These are phyloP conservation scores for Acer campestre DNA, from an alignment of 345 rosid genomes.

Conservation along the genomic window DNA sequence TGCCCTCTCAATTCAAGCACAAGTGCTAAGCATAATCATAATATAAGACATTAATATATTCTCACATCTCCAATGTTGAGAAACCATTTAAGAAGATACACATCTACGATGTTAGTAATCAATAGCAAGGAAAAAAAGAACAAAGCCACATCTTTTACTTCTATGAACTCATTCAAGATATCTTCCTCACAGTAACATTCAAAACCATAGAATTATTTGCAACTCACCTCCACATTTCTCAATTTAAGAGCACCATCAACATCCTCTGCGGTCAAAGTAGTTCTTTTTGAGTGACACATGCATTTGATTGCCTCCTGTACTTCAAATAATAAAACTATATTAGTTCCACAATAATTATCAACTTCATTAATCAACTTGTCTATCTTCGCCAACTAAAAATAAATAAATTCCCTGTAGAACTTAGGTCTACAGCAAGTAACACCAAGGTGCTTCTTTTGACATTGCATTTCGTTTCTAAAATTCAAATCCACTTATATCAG, in stretches of 20 bases:
- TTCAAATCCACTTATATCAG: no score
- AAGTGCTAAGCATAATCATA: neutral
- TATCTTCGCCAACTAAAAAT: neutral
- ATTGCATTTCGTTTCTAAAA: no score
- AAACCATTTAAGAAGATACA: neutral
- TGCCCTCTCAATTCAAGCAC: conserved; percentile 7
- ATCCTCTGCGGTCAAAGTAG: conserved; percentile 68
- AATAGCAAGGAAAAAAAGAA: no score
- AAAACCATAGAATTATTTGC: neutral
- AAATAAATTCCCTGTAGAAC: no score
- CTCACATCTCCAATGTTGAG: neutral
- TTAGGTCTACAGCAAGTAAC: neutral
- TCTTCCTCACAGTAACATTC: no score
- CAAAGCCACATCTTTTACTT: no score
- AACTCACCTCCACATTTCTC: conserved; percentile 78
- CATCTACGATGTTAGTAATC: no score
- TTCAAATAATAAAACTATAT: conserved; percentile 22
- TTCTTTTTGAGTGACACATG: conserved; percentile 93
- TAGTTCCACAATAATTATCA: conserved; percentile 1
- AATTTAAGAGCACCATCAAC: conserved; percentile 86
- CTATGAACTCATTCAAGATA: no score
- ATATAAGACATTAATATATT: neutral
- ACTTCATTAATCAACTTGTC: neutral
- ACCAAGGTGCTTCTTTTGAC: neutral
- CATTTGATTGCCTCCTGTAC: conserved; percentile 88